Evolutionary conservation across 2,329 filamentous ascomycete genomes (phyloP).

Genomic region (Tolypocladium nubicola): DNA sequence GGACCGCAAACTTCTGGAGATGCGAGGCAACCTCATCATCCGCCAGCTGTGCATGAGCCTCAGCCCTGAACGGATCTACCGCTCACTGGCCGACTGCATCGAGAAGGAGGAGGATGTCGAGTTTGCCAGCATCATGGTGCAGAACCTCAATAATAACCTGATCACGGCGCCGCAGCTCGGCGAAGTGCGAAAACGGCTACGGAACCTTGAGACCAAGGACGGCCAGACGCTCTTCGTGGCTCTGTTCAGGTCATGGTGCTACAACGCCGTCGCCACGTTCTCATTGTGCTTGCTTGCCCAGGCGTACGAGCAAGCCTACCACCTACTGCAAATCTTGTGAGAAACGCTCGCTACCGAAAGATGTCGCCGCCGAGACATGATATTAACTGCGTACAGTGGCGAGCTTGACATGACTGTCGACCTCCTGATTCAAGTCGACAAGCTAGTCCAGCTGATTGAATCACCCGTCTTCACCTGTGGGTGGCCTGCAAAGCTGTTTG

Average conservation of each 20-base stretch:
- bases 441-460: constrained; percentile 90
- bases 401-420: constrained; percentile 99
- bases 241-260: constrained; percentile 93
- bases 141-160: constrained; percentile 97
- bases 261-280: constrained; percentile 96
- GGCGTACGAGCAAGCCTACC: constrained; percentile 96
- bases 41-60: constrained; percentile 87
- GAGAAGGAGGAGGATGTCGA: constrained; percentile 98
- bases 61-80: constrained; percentile 89
- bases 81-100: constrained; percentile 89
- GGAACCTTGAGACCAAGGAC: constrained; percentile 88
- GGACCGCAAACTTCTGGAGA: constrained; percentile 82
- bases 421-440: constrained; percentile 97
- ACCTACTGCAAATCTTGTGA: constrained; percentile 89
- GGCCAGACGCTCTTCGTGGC: constrained; percentile 93
- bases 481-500: constrained; percentile 15
- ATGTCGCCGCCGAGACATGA: neutral
- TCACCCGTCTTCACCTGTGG: constrained; percentile 95
- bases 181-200: constrained; percentile 78
- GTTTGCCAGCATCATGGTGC: constrained; percentile 98
- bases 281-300: constrained; percentile 91
- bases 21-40: constrained; percentile 90
- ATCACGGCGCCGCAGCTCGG: constrained; percentile 92
- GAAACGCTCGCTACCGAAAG: constrained; percentile 12
- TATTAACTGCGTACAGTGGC: constrained; percentile 45